Conservation (phyloP, 2,329 filamentous ascomycete species). For the Epichloe bromicola region DNA sequence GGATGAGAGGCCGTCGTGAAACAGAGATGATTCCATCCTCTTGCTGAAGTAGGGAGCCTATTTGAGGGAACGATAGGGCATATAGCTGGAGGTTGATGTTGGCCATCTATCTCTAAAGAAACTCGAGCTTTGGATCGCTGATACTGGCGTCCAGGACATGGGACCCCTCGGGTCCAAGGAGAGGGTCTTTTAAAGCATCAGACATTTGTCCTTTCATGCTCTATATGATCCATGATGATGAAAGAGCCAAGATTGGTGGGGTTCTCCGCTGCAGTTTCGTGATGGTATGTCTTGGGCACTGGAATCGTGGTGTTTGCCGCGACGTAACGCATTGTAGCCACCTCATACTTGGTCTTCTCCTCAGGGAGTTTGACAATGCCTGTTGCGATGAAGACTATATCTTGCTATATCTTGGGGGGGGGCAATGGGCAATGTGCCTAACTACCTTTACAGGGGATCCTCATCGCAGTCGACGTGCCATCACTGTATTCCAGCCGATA, state of each 20-base stretch:
- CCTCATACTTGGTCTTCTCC: constrained; percentile 20
- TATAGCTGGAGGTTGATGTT: too few relatives aligned
- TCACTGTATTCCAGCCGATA: constrained; percentile 2
- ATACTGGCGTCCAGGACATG: too few relatives aligned
- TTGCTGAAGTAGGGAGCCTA: too few relatives aligned
- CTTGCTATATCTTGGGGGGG: too few relatives aligned
- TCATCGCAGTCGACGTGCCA: not conserved
- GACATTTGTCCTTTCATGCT: constrained; percentile 17
- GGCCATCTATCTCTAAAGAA: too few relatives aligned
- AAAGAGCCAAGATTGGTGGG: constrained; percentile 21
- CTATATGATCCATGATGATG: constrained; percentile 22
- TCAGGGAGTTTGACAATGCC: constrained; percentile 18
- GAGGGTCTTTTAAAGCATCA: constrained; percentile 15
- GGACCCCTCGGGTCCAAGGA: too few relatives aligned
- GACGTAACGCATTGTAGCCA: constrained; percentile 22
- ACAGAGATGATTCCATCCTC: too few relatives aligned
- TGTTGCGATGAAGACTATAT: constrained; percentile 16
- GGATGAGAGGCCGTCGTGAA: too few relatives aligned
- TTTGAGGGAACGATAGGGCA: too few relatives aligned
- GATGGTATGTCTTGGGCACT: constrained; percentile 19
- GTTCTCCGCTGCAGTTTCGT: constrained; percentile 18
- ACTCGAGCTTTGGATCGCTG: too few relatives aligned
- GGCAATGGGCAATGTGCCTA: not conserved
- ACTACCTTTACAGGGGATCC: not conserved
- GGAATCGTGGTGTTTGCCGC: constrained; percentile 21